phyloP scores from a whole-genome alignment of 2,329 filamentous ascomycete genomes.

The Orbilia quercus region DNA sequence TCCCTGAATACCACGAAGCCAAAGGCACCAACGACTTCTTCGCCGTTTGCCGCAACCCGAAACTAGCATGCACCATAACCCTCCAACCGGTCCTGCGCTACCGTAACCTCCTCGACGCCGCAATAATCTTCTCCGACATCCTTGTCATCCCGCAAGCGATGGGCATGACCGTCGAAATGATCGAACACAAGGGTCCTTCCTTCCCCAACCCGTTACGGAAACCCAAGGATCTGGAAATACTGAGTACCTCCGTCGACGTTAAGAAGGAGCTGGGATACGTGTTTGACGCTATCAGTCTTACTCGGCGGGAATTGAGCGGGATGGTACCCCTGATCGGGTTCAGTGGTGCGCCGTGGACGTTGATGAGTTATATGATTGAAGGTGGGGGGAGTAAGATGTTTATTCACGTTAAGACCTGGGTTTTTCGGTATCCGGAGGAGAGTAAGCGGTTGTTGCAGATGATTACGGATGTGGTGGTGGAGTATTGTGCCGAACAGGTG shows the following conservation, averaged over 20 bases:
- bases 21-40: conserved; percentile 95
- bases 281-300: conserved; percentile 93
- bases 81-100: conserved; percentile 95
- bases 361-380: conserved; percentile 99
- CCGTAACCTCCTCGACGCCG: conserved; percentile 88
- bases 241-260: conserved; percentile 84
- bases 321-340: conserved; percentile 95
- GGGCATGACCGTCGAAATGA: conserved; percentile 98
- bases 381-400: conserved; percentile 96
- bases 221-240: conserved; percentile 83
- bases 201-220: conserved; percentile 85
- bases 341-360: conserved; percentile 94
- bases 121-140: conserved; percentile 99
- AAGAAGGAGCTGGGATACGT: conserved; percentile 88
- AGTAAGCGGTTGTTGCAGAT: conserved; percentile 85
- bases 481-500: conserved; percentile 92
- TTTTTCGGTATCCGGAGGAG: conserved; percentile 86
- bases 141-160: conserved; percentile 97
- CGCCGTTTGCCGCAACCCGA: conserved; percentile 92
- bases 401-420: conserved; percentile 93
- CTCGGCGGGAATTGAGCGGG: conserved; percentile 85
- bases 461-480: conserved; percentile 93
- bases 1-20: conserved; percentile 93
- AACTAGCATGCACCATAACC: conserved; percentile 91
- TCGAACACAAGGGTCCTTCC: conserved; percentile 95